Percentiles rank a stretch among this genome's conserved stretches.
phyloP scores from a whole-genome alignment of 1,284 basidiomycete species.

The Cutaneotrichosporon sp. region DNA sequence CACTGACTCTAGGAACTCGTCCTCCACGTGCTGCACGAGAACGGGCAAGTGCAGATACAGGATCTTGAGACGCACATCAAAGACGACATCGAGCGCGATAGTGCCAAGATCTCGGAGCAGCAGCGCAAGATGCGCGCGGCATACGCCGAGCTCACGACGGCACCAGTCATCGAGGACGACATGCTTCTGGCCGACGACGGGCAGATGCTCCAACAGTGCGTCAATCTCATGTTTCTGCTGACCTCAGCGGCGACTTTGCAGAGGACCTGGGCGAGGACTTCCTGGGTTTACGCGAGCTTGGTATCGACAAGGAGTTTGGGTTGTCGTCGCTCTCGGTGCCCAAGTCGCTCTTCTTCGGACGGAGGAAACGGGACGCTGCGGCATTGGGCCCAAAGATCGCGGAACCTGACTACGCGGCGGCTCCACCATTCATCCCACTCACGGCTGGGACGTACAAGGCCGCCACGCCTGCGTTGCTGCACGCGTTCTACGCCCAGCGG shows the following conservation, averaged over 20 bases:
- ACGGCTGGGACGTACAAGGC: conserved; percentile 64
- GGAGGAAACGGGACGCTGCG: conserved; percentile 50
- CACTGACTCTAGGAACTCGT: conserved; percentile 71
- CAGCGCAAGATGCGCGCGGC: conserved; percentile 80
- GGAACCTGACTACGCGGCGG: conserved; percentile 74
- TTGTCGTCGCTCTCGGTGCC: conserved; percentile 75
- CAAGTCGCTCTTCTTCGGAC: conserved; percentile 71
- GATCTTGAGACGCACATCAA: conserved; percentile 82
- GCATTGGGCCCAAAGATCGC: conserved; percentile 55
- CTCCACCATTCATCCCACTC: conserved; percentile 73
- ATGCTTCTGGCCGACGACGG: conserved; percentile 79
- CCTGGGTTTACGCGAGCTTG: conserved; percentile 81
- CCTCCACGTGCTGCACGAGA: conserved; percentile 82
- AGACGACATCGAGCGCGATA: conserved; percentile 84
- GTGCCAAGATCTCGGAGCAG: conserved; percentile 70
- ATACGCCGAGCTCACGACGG: conserved; percentile 70
- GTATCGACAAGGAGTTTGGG: conserved; percentile 85
- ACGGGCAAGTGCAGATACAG: conserved; percentile 70
- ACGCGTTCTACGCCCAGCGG: conserved; percentile 67
- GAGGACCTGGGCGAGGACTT: conserved; percentile 90
- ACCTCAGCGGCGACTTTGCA: conserved; percentile 73
- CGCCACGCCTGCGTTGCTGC: conserved; percentile 78
- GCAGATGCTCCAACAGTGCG: conserved; percentile 67
- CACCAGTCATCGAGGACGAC: conserved; percentile 59
- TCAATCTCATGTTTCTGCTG: neutral